A percentile compares a stretch with the other conserved stretches of the same genome.
phyloP scores from a whole-genome alignment of 345 rosid species.

The Sisymbrium irio region DNA sequence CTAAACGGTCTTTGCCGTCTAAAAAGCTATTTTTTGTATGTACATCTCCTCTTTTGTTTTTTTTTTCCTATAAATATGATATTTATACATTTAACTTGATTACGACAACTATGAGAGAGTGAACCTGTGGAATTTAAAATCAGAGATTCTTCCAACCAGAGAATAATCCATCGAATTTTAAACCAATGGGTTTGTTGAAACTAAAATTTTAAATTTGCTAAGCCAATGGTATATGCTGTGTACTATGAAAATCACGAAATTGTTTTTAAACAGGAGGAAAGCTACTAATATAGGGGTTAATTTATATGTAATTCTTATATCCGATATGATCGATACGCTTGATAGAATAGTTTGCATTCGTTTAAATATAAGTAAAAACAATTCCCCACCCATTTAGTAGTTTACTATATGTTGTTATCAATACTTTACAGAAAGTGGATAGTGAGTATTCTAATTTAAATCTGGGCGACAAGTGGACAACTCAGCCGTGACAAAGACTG shows the following conservation, averaged over 20 bases:
- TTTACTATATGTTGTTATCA: background rate
- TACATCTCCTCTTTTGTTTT: background rate
- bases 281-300: background rate
- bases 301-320: background rate
- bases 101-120: background rate
- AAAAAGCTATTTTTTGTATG: background rate
- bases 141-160: constrained; percentile 18
- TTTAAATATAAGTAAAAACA: background rate
- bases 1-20: no score
- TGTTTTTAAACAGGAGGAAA: background rate
- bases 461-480: constrained; percentile 30
- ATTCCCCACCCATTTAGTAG: background rate
- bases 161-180: constrained; percentile 19
- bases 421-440: constrained; percentile 24
- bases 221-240: constrained; percentile 8
- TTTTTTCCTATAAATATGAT: no score
- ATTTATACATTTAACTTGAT: background rate
- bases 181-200: background rate
- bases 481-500: constrained; percentile 35
- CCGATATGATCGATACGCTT: background rate
- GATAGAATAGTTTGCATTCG: background rate
- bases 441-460: constrained; percentile 7
- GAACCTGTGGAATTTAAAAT: background rate
- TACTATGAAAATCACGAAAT: constrained; percentile 5
- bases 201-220: background rate